A percentile compares a stretch with the other conserved stretches of the same genome.
phyloP scores from a whole-genome alignment of 768 basidiomycete species.

The Rhodotorula sphaerocarpa region DNA sequence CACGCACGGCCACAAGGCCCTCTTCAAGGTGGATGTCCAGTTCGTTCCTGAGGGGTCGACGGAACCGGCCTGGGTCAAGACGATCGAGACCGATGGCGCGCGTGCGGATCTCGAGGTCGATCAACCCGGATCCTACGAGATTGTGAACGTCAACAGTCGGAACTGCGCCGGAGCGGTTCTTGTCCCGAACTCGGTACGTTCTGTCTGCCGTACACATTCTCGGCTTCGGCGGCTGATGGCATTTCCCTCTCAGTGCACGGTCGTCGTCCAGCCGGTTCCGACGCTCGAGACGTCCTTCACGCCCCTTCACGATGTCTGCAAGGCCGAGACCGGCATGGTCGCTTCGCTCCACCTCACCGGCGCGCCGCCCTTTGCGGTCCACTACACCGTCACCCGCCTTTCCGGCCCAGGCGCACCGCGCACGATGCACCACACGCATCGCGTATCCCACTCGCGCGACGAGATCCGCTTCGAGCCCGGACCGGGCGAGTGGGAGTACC shows the following conservation, averaged over 20 bases:
- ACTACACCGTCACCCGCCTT: conserved; percentile 21
- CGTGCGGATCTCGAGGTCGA: conserved; percentile 10
- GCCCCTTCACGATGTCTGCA: conserved; percentile 27
- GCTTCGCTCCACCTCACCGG: conserved; percentile 29
- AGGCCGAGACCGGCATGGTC: conserved; percentile 22
- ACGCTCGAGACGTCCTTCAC: conserved; percentile 24
- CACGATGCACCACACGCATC: background rate
- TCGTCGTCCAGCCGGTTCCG: conserved; percentile 28
- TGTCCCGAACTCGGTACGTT: conserved; percentile 20
- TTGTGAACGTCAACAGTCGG: conserved; percentile 15
- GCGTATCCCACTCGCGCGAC: conserved; percentile 17
- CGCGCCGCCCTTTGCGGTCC: conserved; percentile 27
- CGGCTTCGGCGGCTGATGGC: too few relatives aligned
- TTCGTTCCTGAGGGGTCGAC: conserved; percentile 4
- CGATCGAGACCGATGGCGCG: conserved; percentile 2
- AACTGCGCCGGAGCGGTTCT: conserved; percentile 21
- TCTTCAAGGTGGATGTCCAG: conserved; percentile 8
- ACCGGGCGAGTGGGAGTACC: conserved; percentile 28
- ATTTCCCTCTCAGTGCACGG: conserved; percentile 31
- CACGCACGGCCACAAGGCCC: background rate
- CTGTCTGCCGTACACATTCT: too few relatives aligned
- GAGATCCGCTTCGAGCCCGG: conserved; percentile 25
- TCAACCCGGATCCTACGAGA: conserved; percentile 26
- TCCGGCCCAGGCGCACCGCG: background rate
- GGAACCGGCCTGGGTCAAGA: background rate